Percentiles rank a stretch among this genome's conserved stretches.
Evolutionary conservation across 169 alveolate species (phyloP).

Genomic region (Babesia bovis): DNA sequence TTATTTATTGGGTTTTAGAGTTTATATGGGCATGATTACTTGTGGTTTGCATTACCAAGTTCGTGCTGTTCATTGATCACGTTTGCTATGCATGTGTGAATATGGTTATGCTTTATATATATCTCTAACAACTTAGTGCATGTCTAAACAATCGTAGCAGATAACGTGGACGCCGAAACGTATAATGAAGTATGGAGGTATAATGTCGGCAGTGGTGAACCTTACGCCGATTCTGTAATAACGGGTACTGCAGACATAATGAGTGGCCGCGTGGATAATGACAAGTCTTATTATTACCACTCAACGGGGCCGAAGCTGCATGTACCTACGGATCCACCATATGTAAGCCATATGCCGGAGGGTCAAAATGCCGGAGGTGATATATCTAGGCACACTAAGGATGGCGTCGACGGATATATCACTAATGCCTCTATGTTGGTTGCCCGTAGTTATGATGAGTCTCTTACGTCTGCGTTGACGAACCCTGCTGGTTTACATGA

Average conservation of each 20-base stretch:
- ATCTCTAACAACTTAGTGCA: too few relatives aligned
- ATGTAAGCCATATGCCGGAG: background rate
- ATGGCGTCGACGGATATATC: background rate
- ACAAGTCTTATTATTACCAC: background rate
- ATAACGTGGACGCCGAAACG: background rate
- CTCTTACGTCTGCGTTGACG: slow-evolving; percentile 12
- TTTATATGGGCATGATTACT: too few relatives aligned
- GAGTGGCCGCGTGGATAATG: background rate
- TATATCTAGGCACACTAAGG: background rate
- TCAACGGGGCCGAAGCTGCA: background rate
- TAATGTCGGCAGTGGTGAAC: background rate
- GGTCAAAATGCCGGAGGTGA: background rate
- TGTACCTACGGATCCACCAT: background rate
- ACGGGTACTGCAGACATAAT: background rate
- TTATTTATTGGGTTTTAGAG: too few relatives aligned
- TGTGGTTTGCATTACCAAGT: too few relatives aligned
- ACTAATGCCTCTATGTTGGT: background rate
- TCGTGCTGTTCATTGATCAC: too few relatives aligned
- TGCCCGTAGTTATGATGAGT: slow-evolving; percentile 25
- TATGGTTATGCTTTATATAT: too few relatives aligned
- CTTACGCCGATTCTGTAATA: background rate
- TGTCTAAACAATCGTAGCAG: too few relatives aligned
- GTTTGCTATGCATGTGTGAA: too few relatives aligned
- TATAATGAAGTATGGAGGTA: background rate
- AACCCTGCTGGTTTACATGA: background rate